Evolutionary conservation across 305 asterid genomes (phyloP).

Genomic region (Petunia hybrid): DNA sequence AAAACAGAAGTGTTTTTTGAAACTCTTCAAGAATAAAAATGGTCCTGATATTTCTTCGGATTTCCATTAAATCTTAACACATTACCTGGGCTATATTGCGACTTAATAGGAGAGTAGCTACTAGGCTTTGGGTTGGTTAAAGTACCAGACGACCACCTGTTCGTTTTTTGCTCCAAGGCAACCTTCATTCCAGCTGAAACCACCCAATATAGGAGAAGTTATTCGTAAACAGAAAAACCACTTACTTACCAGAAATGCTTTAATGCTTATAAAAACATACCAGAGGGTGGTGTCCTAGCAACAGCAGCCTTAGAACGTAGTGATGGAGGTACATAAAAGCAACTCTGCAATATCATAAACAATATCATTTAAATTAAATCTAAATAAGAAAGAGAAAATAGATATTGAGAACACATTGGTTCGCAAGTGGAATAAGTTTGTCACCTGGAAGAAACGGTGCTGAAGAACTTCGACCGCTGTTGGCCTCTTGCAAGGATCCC

Average conservation of each 20-base stretch:
- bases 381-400: constrained; percentile 5
- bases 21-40: background rate
- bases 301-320: constrained; percentile 58
- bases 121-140: constrained; percentile 57
- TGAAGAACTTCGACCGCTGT: constrained; percentile 73
- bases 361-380: constrained; percentile 11
- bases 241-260: background rate
- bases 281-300: constrained; percentile 86
- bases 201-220: constrained; percentile 9
- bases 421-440: constrained; percentile 37
- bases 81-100: constrained; percentile 60
- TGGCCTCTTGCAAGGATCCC: constrained; percentile 85
- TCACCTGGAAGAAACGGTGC: constrained; percentile 84
- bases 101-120: constrained; percentile 60
- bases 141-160: constrained; percentile 55
- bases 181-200: constrained; percentile 71
- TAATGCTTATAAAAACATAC: constrained; percentile 50
- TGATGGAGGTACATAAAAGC: constrained; percentile 68
- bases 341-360: constrained; percentile 68
- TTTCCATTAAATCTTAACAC: background rate
- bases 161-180: constrained; percentile 62
- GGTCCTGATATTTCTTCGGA: background rate
- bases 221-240: background rate
- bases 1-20: background rate
- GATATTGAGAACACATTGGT: constrained; percentile 22